Evolutionary conservation across 2,329 filamentous ascomycete species (phyloP).

Genomic region (Elsinoe ampelina): DNA sequence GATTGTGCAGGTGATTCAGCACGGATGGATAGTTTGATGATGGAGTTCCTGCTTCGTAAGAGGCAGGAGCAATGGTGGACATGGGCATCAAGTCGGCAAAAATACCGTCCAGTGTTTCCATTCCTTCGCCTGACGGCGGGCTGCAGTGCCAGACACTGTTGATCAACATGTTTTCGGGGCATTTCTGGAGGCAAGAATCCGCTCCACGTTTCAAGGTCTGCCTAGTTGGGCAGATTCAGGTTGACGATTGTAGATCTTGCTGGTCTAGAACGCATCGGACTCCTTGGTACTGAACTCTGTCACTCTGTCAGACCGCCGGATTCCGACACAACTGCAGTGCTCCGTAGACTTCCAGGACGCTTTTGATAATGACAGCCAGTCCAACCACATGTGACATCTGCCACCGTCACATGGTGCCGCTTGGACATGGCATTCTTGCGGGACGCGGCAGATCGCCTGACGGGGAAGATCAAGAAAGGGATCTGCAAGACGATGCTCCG

Average conservation of each 20-base stretch:
- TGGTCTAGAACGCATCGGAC: not conserved
- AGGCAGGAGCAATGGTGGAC: not conserved
- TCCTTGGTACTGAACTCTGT: not conserved
- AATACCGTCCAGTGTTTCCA: too few species aligned
- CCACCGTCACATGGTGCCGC: not conserved
- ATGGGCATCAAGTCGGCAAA: not conserved
- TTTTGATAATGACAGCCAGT: not conserved
- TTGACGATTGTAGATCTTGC: not conserved
- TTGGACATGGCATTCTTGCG: not conserved
- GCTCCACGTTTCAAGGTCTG: conserved; percentile 6
- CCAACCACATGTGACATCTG: not conserved
- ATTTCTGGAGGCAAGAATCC: conserved; percentile 1
- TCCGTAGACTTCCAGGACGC: not conserved
- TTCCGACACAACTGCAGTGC: not conserved
- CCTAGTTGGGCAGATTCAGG: not conserved
- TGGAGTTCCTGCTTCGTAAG: not conserved
- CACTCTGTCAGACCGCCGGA: not conserved
- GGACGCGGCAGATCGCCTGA: not conserved
- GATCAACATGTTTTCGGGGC: not conserved
- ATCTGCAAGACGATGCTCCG: not conserved
- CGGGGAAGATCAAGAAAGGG: not conserved
- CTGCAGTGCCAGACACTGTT: not conserved
- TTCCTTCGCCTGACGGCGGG: not conserved
- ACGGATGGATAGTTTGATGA: not conserved
- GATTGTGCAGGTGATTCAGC: not conserved